Conservation (phyloP, 495 filamentous ascomycete species). For the Rhypophila decipiens region DNA sequence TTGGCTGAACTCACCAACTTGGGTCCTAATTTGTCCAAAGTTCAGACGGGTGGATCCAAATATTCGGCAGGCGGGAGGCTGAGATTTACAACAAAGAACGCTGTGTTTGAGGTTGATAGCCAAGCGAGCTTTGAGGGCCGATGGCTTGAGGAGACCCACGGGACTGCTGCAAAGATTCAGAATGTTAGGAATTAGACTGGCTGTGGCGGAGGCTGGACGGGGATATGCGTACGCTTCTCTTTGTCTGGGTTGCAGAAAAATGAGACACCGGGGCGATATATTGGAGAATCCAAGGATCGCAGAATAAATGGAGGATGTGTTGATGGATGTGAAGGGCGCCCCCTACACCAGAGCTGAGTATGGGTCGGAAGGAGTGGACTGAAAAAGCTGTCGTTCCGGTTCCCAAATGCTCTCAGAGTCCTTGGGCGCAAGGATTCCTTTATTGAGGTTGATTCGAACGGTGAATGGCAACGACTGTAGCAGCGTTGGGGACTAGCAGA, state of each 20-base stretch:
- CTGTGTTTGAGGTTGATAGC: constrained; percentile 16
- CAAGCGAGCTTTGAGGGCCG: constrained; percentile 15
- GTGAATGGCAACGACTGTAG: not conserved
- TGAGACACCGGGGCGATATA: constrained; percentile 16
- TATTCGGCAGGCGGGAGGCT: constrained; percentile 9
- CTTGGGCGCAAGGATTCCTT: constrained; percentile 25
- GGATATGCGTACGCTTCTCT: constrained; percentile 17
- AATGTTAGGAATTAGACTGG: constrained; percentile 2
- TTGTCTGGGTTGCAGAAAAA: constrained; percentile 18
- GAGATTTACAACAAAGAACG: constrained; percentile 21
- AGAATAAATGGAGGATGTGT: constrained; percentile 2
- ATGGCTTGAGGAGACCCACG: constrained; percentile 14
- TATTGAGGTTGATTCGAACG: not conserved
- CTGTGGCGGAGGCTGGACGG: too few species aligned
- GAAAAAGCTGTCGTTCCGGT: not conserved
- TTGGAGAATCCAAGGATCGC: constrained; percentile 3
- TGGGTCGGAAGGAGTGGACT: constrained; percentile 1
- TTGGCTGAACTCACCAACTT: not conserved
- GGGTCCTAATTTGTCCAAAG: not conserved
- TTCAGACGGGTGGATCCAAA: not conserved
- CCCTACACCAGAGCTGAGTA: constrained; percentile 16
- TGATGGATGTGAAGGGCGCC: constrained; percentile 22
- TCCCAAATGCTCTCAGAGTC: constrained; percentile 12
- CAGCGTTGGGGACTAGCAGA: not conserved
- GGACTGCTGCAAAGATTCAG: constrained; percentile 11